Base-by-base conservation (phyloP, 257 asterid genomes). In the Scutellaria galericulata region DNA sequence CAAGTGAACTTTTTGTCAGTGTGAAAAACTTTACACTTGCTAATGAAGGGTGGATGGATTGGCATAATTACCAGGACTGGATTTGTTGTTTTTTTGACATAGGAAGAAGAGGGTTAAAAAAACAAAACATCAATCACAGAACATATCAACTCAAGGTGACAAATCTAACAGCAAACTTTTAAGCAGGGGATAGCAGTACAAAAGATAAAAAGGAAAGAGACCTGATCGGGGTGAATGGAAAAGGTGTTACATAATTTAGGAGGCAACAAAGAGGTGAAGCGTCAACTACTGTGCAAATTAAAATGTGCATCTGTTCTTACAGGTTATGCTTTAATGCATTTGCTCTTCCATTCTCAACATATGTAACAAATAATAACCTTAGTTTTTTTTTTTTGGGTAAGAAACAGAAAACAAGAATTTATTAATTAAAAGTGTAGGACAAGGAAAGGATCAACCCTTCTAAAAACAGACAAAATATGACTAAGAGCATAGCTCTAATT, bases 131-230 rank as follows among this genome's bases (percentile, higher is more conserved):
- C 37, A 31, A 31, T 54, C 14, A 9, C 42, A 5, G n/a, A 52
- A 44, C 37, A 27, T n/a, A 51, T 50, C 40, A 27, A 63, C 15
- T 53, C 11, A 46, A 74, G 42, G 37, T 31, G 37, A 40, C 75
- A 75, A 39, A 62, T 75, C 46, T 52, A 65, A 18, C 15, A 80
- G 44, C 74, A 73, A 57, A 6, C 67, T 31, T 67, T 69, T 52
- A 64, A 58, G 52, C 46, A 63, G 37, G 50, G 56, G 61, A 44
- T 47, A 71, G 20, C 50, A 53, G 50, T 14, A 66, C 5, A 12
- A 18, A 52, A 54, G 22, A 56, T 54, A 74, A 15, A 42, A 71
- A 55, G 66, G 41, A 27, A 18, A 54, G 70, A 78, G 67, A 53
- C 11, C 42, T 70, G 42, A 39, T 14, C 51, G 20, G 63, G 71